Evolutionary conservation across 805 yeast genomes (phyloP).

Genomic region (Kregervanrija delftensis): DNA sequence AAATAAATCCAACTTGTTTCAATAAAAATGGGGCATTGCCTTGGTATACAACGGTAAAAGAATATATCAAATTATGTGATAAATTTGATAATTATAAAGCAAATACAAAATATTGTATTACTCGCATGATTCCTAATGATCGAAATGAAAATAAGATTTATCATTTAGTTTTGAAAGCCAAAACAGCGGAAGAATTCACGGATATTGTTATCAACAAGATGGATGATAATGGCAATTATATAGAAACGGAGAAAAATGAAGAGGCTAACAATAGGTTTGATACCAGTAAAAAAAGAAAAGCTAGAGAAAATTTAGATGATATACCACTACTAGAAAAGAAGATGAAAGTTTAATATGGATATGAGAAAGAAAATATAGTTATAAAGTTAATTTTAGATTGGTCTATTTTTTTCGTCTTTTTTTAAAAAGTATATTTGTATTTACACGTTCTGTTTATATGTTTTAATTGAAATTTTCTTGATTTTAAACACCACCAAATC

Average conservation of each 20-base stretch:
- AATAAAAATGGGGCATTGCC: slow-evolving; percentile 33
- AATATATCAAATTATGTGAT: slow-evolving; percentile 49
- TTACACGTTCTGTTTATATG: no score
- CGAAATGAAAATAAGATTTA: slow-evolving; percentile 37
- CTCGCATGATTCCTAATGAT: slow-evolving; percentile 60
- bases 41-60: slow-evolving; percentile 50
- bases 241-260: slow-evolving; percentile 2
- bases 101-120: slow-evolving; percentile 76
- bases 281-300: slow-evolving; percentile 6
- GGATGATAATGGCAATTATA: slow-evolving; percentile 30
- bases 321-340: background rate
- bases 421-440: no score
- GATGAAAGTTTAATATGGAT: background rate
- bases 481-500: slow-evolving; percentile 36
- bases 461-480: no score
- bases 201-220: slow-evolving; percentile 28
- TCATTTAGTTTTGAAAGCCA: slow-evolving; percentile 48
- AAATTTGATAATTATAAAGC: slow-evolving; percentile 55
- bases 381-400: no score
- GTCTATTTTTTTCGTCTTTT: no score
- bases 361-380: no score
- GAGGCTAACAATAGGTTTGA: slow-evolving; percentile 1
- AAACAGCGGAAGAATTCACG: slow-evolving; percentile 44
- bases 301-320: background rate
- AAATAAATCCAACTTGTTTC: slow-evolving; percentile 78